These are phyloP conservation scores for Mycena vulgaris DNA, from an alignment of 768 basidiomycete species.

Conservation along the genomic window DNA sequence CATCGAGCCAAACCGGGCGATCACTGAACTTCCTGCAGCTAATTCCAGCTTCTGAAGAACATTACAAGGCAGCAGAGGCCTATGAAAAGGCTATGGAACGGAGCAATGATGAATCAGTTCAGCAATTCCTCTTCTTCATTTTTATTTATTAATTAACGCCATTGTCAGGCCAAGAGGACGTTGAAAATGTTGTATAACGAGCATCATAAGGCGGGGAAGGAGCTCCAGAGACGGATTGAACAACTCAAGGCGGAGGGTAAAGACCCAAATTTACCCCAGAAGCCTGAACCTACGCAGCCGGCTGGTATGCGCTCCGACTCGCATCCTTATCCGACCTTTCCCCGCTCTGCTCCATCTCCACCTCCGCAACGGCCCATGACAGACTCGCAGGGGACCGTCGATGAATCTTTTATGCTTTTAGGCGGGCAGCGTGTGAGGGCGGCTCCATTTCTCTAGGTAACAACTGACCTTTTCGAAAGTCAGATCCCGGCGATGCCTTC, in stretches of 20 bases:
- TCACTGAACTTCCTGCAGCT: constrained; percentile 9
- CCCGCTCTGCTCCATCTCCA: constrained; percentile 63
- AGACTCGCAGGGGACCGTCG: constrained; percentile 76
- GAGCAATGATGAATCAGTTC: constrained; percentile 80
- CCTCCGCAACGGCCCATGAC: constrained; percentile 60
- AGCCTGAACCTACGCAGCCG: constrained; percentile 54
- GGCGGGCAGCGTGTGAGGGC: constrained; percentile 78
- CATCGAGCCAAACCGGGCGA: neutral
- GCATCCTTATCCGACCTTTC: constrained; percentile 45
- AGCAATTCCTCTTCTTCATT: neutral
- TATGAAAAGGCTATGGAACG: constrained; percentile 82
- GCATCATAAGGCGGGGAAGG: constrained; percentile 78
- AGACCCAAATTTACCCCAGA: constrained; percentile 83
- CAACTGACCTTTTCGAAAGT: constrained; percentile 55
- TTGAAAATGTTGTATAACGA: constrained; percentile 83
- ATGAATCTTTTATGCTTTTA: constrained; percentile 92
- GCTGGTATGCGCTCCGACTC: constrained; percentile 46
- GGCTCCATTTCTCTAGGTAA: neutral
- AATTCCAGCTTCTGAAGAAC: constrained; percentile 81
- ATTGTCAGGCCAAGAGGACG: constrained; percentile 81
- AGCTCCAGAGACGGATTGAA: constrained; percentile 79
- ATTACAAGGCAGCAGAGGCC: constrained; percentile 80
- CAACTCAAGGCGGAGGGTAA: constrained; percentile 84
- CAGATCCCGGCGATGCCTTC: constrained; percentile 89
- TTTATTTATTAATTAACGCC: constrained; percentile 18